phyloP scores from a whole-genome alignment of 2,329 filamentous ascomycete species.

The Celoporthe dispersa region DNA sequence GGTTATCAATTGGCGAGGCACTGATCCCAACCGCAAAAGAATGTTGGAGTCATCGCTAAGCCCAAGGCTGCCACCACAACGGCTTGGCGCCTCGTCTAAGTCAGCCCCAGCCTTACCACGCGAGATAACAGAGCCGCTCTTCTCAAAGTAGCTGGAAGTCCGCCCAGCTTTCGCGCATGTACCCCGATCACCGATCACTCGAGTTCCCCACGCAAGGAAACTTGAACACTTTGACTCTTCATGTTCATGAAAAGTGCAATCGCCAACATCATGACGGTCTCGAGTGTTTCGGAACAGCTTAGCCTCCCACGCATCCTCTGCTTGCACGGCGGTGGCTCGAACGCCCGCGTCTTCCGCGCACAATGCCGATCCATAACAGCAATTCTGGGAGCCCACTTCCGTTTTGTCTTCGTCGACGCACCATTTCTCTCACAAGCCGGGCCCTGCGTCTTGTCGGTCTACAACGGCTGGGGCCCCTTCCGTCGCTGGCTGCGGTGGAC shows the following conservation, averaged over 20 bases:
- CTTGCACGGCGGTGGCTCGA: background rate
- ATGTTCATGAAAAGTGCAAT: background rate
- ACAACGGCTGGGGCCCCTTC: background rate
- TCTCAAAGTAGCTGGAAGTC: background rate
- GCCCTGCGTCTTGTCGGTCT: background rate
- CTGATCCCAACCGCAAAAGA: background rate
- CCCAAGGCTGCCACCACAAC: background rate
- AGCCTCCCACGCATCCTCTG: slow-evolving; percentile 2
- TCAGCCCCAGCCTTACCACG: background rate
- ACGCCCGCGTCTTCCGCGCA: background rate
- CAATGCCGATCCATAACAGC: background rate
- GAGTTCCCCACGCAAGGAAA: background rate
- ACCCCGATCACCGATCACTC: no score
- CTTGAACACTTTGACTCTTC: background rate
- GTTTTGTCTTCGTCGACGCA: background rate
- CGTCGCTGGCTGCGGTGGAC: slow-evolving; percentile 5
- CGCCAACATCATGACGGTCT: background rate
- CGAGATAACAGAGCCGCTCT: background rate
- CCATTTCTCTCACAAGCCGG: background rate
- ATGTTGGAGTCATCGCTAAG: background rate
- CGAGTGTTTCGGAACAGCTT: background rate
- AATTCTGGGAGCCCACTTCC: background rate
- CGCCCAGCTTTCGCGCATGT: background rate
- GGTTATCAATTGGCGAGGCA: no score
- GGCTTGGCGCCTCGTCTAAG: background rate